Conservation (phyloP, 768 basidiomycete genomes). For the Mycena crocata region DNA sequence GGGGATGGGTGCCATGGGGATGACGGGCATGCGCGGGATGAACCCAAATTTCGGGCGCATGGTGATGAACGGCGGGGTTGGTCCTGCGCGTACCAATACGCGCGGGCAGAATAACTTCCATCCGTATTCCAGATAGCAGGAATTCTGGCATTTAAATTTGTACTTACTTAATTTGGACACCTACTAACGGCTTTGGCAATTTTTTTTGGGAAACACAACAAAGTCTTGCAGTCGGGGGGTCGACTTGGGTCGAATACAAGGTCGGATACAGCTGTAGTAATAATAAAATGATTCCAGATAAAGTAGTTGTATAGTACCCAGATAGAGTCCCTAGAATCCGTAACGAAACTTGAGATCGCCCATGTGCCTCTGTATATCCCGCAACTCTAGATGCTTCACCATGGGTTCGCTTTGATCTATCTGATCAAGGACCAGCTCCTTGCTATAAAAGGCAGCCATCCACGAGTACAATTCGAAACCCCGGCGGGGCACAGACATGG, state of each 20-base stretch:
- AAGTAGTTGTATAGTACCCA: background rate
- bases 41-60: constrained; percentile 48
- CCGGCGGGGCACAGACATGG: constrained; percentile 43
- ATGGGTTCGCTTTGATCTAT: constrained; percentile 21
- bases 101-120: constrained; percentile 73
- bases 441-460: constrained; percentile 45
- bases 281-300: background rate
- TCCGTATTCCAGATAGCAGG: constrained; percentile 67
- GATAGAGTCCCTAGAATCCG: constrained; percentile 1
- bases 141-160: background rate
- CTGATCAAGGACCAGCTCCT: constrained; percentile 40
- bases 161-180: background rate
- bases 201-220: no score
- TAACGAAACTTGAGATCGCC: constrained; percentile 18
- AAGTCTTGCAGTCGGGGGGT: no score
- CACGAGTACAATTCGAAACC: constrained; percentile 46
- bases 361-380: constrained; percentile 6
- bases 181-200: background rate
- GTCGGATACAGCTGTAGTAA: no score
- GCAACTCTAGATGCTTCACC: constrained; percentile 12
- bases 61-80: constrained; percentile 55
- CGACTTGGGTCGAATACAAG: no score
- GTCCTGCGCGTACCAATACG: constrained; percentile 59
- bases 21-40: constrained; percentile 42
- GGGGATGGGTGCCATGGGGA: constrained; percentile 33